Percentiles rank a stretch among this genome's conserved stretches.
These are phyloP conservation scores for Lagenidium giganteum DNA, from an alignment of 352 stramenopile species.

Conservation along the genomic window DNA sequence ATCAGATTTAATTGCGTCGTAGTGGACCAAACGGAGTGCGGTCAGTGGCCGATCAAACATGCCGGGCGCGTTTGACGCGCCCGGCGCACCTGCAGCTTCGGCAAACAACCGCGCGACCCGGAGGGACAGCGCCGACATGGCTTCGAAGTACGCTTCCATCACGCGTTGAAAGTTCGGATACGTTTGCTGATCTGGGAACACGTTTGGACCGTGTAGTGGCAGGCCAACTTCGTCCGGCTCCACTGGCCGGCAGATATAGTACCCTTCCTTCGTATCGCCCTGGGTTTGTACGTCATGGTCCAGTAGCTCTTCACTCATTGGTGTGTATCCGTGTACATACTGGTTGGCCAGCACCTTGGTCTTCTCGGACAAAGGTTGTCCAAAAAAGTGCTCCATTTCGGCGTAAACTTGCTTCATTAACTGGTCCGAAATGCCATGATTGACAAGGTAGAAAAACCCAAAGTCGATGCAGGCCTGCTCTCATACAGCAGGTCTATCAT, in stretches of 20 bases:
- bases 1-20: too few species aligned
- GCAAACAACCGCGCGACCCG: conserved; percentile 41
- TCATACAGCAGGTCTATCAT: too few species aligned
- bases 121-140: conserved; percentile 36
- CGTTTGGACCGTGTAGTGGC: conserved; percentile 44
- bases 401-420: conserved; percentile 34
- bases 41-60: too few species aligned
- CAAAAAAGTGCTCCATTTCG: conserved; percentile 50
- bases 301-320: conserved; percentile 55
- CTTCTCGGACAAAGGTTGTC: conserved; percentile 31
- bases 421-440: conserved; percentile 26
- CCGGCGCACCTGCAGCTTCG: conserved; percentile 30
- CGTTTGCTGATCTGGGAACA: conserved; percentile 32
- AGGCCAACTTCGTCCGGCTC: conserved; percentile 37
- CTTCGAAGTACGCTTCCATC: conserved; percentile 36
- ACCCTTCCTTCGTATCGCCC: conserved; percentile 61
- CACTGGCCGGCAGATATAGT: conserved; percentile 61
- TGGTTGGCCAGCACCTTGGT: conserved; percentile 43
- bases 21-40: too few species aligned
- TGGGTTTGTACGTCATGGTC: conserved; percentile 33
- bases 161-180: conserved; percentile 37
- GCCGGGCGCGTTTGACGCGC: too few species aligned
- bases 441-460: conserved; percentile 59
- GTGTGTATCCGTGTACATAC: conserved; percentile 55
- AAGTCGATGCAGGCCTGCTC: conserved; percentile 39